Conservation (phyloP, 306 rosid genomes). For the Quercus rubra region DNA sequence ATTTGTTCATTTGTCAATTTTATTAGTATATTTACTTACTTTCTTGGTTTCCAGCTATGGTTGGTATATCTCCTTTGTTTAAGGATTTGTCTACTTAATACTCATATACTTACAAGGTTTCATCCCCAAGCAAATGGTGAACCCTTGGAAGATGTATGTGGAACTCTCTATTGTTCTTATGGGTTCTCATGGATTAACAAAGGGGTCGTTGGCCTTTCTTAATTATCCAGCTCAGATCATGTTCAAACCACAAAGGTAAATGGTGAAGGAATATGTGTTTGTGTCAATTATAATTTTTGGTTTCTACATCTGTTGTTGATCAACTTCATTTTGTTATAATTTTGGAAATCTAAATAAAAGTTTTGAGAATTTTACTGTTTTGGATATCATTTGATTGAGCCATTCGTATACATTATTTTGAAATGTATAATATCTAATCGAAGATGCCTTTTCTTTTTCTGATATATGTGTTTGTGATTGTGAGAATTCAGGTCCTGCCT, state of each 20-base stretch:
- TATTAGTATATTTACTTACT: too few relatives aligned
- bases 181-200: conserved; percentile 70
- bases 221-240: conserved; percentile 67
- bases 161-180: conserved; percentile 59
- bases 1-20: too few relatives aligned
- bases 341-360: not conserved
- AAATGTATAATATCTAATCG: not conserved
- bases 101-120: conserved; percentile 17
- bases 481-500: conserved; percentile 46
- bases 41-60: too few relatives aligned
- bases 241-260: conserved; percentile 61
- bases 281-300: not conserved
- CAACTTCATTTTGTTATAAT: not conserved
- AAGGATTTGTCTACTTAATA: too few relatives aligned
- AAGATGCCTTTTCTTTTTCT: not conserved
- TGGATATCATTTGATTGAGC: not conserved
- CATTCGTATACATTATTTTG: not conserved
- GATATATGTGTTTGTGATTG: not conserved
- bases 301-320: not conserved
- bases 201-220: conserved; percentile 60
- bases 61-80: too few relatives aligned
- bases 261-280: not conserved
- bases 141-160: conserved; percentile 53
- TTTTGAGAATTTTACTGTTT: not conserved
- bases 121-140: conserved; percentile 55